A percentile compares a stretch with the other conserved stretches of the same genome.
These are phyloP conservation scores for Coemansia sp. DNA, from an alignment of 192 early-diverging fungal genomes.

Conservation along the genomic window DNA sequence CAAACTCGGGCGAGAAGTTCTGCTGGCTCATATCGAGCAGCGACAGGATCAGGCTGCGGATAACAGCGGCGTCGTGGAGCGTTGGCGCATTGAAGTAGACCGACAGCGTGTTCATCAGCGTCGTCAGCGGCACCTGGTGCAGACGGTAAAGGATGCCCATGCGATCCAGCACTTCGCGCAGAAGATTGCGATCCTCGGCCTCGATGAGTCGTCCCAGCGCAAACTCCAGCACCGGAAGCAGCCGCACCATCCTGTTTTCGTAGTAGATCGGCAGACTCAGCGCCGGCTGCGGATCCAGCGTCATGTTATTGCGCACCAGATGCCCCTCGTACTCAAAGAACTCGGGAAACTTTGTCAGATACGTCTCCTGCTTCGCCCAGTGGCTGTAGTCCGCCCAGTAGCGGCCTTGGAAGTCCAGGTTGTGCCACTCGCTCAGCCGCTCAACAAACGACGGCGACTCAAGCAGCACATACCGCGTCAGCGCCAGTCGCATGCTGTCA, in stretches of 20 bases:
- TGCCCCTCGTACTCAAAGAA: conserved; percentile 73
- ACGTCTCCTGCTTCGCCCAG: conserved; percentile 63
- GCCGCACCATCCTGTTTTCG: conserved; percentile 66
- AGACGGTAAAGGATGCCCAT: conserved; percentile 62
- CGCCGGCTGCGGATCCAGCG: conserved; percentile 62
- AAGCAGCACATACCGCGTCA: conserved; percentile 58
- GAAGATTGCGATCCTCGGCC: conserved; percentile 58
- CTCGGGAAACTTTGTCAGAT: conserved; percentile 68
- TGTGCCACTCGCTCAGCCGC: conserved; percentile 66
- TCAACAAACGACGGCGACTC: conserved; percentile 52
- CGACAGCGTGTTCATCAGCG: conserved; percentile 65
- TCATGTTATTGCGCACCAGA: conserved; percentile 42
- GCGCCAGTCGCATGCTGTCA: conserved; percentile 50
- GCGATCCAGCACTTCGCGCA: conserved; percentile 63
- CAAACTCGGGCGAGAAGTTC: conserved; percentile 53
- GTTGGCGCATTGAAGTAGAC: conserved; percentile 68
- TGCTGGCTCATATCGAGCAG: conserved; percentile 62
- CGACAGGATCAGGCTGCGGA: conserved; percentile 56
- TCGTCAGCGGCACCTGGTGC: conserved; percentile 68
- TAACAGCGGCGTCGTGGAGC: conserved; percentile 58
- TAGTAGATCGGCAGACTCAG: conserved; percentile 69
- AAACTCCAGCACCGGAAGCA: conserved; percentile 66
- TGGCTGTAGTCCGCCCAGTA: conserved; percentile 74
- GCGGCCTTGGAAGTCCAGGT: conserved; percentile 62
- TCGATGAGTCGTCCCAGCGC: conserved; percentile 70